Percentiles rank a stretch among this genome's conserved stretches.
These are phyloP conservation scores for Mycena filopes DNA, from an alignment of 768 basidiomycete genomes.

Conservation along the genomic window DNA sequence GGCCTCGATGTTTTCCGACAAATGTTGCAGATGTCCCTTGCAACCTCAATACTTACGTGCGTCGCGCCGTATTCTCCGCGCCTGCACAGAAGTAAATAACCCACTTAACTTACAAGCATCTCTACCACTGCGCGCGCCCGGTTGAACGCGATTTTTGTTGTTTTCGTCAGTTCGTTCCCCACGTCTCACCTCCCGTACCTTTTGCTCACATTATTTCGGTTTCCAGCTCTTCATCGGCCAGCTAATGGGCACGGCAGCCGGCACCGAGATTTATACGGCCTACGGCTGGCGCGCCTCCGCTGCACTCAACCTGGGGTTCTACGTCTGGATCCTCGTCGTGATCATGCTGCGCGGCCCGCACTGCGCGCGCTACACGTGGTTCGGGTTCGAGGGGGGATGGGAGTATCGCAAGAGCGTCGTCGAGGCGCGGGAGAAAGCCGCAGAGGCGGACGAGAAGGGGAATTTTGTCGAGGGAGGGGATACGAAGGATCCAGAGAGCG, in stretches of 20 bases:
- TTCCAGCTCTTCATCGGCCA: slow-evolving; percentile 77
- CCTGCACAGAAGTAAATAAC: slow-evolving; percentile 18
- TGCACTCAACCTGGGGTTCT: slow-evolving; percentile 67
- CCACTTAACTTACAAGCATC: slow-evolving; percentile 47
- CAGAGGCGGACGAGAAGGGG: neutral
- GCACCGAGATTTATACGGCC: slow-evolving; percentile 74
- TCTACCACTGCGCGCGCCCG: slow-evolving; percentile 66
- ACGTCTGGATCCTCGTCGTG: slow-evolving; percentile 64
- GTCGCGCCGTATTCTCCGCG: neutral
- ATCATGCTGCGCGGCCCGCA: slow-evolving; percentile 79
- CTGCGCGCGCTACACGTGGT: slow-evolving; percentile 63
- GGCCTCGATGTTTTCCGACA: slow-evolving; percentile 83
- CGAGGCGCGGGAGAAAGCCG: slow-evolving; percentile 23
- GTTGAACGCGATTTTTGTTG: slow-evolving; percentile 79
- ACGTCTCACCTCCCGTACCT: neutral
- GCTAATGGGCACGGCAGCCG: slow-evolving; percentile 83
- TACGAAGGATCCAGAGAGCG: slow-evolving; percentile 5
- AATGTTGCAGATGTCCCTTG: slow-evolving; percentile 74
- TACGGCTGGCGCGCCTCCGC: slow-evolving; percentile 80
- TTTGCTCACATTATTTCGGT: too few relatives aligned
- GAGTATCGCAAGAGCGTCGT: slow-evolving; percentile 54
- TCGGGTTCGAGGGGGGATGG: slow-evolving; percentile 71
- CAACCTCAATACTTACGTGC: slow-evolving; percentile 68
- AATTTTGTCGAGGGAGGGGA: neutral
- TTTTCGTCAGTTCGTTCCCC: slow-evolving; percentile 42